Conservation (phyloP, 2,329 filamentous ascomycete genomes). For the Cladosporium sp. region DNA sequence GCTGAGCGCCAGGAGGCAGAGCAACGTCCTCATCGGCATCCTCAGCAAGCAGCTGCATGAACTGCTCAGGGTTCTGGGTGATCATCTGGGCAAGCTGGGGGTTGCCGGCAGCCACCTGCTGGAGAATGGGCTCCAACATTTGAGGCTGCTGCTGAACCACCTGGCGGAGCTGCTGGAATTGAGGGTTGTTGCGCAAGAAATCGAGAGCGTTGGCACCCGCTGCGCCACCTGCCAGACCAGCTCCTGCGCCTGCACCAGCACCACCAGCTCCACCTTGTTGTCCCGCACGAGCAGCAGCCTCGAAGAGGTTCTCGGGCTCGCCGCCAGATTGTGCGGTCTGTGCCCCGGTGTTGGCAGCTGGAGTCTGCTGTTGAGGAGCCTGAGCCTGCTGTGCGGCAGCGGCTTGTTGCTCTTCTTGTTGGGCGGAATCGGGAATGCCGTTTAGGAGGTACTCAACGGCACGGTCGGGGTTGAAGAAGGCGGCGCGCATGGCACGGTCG, state of each 20-base stretch:
- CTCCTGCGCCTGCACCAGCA: conserved; percentile 46
- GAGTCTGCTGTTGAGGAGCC: conserved; percentile 45
- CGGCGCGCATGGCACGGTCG: conserved; percentile 90
- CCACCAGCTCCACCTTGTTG: conserved; percentile 46
- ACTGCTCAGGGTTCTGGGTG: conserved; percentile 87
- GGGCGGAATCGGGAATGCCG: conserved; percentile 84
- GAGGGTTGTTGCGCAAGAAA: conserved; percentile 90
- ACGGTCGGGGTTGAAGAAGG: conserved; percentile 94
- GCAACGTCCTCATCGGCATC: conserved; percentile 79
- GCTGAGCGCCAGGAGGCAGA: conserved; percentile 83
- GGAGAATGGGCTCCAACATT: conserved; percentile 97
- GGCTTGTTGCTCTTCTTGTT: conserved; percentile 66
- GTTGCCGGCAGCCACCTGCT: conserved; percentile 93
- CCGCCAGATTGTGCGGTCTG: conserved; percentile 63
- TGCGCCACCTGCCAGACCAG: conserved; percentile 50
- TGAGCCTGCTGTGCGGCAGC: conserved; percentile 29
- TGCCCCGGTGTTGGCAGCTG: conserved; percentile 51
- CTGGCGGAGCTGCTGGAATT: conserved; percentile 96
- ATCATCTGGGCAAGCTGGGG: conserved; percentile 93
- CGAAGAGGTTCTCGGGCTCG: conserved; percentile 83
- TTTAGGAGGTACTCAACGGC: conserved; percentile 94
- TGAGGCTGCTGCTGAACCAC: conserved; percentile 96
- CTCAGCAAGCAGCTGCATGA: conserved; percentile 86
- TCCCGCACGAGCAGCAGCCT: conserved; percentile 57
- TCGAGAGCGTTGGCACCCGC: conserved; percentile 71